These are phyloP conservation scores for Gastrolobium bilobum DNA, from an alignment of 306 rosid genomes.

Conservation along the genomic window DNA sequence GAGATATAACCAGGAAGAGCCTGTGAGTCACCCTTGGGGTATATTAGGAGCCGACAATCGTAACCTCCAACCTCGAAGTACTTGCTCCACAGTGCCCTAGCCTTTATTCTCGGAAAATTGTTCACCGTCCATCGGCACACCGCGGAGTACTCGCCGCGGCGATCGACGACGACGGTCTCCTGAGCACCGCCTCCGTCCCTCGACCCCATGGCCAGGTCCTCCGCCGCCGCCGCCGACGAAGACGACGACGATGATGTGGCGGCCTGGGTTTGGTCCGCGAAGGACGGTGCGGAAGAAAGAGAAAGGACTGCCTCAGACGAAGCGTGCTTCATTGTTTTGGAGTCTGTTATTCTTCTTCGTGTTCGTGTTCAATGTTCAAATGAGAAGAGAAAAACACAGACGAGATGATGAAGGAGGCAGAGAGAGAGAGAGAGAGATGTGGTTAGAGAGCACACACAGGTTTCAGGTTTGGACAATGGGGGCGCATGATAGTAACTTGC, in stretches of 20 bases:
- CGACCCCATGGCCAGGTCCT: conserved; percentile 70
- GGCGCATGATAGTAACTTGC: conserved; percentile 59
- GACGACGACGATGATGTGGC: conserved; percentile 63
- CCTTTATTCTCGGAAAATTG: conserved; percentile 87
- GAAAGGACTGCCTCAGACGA: conserved; percentile 87
- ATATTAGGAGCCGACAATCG: conserved; percentile 91
- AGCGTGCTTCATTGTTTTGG: conserved; percentile 78
- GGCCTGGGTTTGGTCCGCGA: conserved; percentile 67
- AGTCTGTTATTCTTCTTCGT: background rate
- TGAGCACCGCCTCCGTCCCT: conserved; percentile 93
- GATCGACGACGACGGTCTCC: conserved; percentile 83
- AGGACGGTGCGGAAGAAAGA: conserved; percentile 58
- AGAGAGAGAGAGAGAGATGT: conserved; percentile 42
- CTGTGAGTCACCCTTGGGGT: conserved; percentile 97
- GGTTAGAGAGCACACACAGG: conserved; percentile 14
- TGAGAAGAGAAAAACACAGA: conserved; percentile 14
- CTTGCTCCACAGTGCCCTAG: conserved; percentile 98
- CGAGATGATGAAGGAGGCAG: conserved; percentile 36
- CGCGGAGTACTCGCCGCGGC: conserved; percentile 85
- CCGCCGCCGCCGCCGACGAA: conserved; percentile 76
- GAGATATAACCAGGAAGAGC: conserved; percentile 96
- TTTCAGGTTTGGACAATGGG: conserved; percentile 59
- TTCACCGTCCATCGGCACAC: conserved; percentile 97
- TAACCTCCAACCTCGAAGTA: conserved; percentile 99
- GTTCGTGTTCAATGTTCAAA: conserved; percentile 36